phyloP scores from a whole-genome alignment of 768 basidiomycete species.

The Mycena venus region DNA sequence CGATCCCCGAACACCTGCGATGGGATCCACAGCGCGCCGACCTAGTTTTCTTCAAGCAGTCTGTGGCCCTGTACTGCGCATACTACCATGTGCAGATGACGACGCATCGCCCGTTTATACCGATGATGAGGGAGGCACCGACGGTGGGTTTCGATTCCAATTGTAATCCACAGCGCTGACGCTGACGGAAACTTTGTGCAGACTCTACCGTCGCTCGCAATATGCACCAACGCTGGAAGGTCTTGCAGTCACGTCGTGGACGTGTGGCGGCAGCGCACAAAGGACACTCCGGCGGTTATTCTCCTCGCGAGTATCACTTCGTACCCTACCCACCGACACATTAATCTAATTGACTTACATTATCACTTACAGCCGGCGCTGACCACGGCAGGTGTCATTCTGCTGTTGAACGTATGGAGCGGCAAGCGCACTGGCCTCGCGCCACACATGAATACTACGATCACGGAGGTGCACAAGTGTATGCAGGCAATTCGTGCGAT shows the following conservation, averaged over 20 bases:
- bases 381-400: slow-evolving; percentile 62
- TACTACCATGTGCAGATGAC: slow-evolving; percentile 75
- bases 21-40: slow-evolving; percentile 57
- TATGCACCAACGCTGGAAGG: slow-evolving; percentile 87
- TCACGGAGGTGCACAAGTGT: slow-evolving; percentile 72
- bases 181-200: no score
- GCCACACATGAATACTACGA: slow-evolving; percentile 63
- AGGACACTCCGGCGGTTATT: slow-evolving; percentile 44
- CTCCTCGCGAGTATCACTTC: slow-evolving; percentile 43
- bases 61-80: slow-evolving; percentile 62
- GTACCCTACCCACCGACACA: no score
- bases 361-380: slow-evolving; percentile 47
- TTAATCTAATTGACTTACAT: not conserved
- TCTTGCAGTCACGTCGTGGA: slow-evolving; percentile 82
- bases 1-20: slow-evolving; percentile 62
- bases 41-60: slow-evolving; percentile 64
- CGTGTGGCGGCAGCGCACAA: slow-evolving; percentile 50
- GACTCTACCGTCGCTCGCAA: slow-evolving; percentile 76
- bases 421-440: slow-evolving; percentile 63
- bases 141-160: slow-evolving; percentile 6
- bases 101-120: slow-evolving; percentile 86
- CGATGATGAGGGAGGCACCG: slow-evolving; percentile 60
- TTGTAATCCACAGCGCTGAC: no score
- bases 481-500: slow-evolving; percentile 60
- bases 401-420: slow-evolving; percentile 78